phyloP scores from a whole-genome alignment of 306 rosid genomes.

The Rubus idaeus region DNA sequence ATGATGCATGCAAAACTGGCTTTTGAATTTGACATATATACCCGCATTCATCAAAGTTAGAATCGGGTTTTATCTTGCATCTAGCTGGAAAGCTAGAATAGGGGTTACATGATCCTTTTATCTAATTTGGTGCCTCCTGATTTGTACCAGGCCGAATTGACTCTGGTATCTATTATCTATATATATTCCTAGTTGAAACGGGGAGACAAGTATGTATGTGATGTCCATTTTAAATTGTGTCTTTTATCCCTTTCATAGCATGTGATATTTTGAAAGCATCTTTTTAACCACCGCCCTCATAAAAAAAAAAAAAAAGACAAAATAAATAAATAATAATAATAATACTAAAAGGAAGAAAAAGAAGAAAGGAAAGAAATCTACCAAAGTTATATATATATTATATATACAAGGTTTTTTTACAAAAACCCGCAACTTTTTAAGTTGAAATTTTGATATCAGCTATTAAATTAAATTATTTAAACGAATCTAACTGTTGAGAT shows the following conservation, averaged over 20 bases:
- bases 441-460: no score
- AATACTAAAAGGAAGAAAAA: no score
- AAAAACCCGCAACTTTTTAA: no score
- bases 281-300: neutral
- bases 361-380: no score
- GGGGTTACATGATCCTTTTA: neutral
- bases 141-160: constrained; percentile 25
- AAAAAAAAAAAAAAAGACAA: neutral
- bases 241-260: constrained; percentile 31
- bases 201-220: constrained; percentile 39
- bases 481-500: no score
- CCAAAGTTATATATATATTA: no score
- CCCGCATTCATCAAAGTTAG: no score
- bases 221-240: constrained; percentile 40
- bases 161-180: constrained; percentile 35
- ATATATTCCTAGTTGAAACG: constrained; percentile 31
- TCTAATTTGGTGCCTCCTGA: constrained; percentile 10
- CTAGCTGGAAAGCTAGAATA: neutral
- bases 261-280: constrained; percentile 24
- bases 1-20: neutral
- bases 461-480: no score
- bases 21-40: neutral
- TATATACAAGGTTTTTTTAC: no score
- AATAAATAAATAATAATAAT: no score
- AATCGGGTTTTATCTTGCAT: neutral